phyloP scores from a whole-genome alignment of 2,329 filamentous ascomycete species.

The Microdochium bolleyi region DNA sequence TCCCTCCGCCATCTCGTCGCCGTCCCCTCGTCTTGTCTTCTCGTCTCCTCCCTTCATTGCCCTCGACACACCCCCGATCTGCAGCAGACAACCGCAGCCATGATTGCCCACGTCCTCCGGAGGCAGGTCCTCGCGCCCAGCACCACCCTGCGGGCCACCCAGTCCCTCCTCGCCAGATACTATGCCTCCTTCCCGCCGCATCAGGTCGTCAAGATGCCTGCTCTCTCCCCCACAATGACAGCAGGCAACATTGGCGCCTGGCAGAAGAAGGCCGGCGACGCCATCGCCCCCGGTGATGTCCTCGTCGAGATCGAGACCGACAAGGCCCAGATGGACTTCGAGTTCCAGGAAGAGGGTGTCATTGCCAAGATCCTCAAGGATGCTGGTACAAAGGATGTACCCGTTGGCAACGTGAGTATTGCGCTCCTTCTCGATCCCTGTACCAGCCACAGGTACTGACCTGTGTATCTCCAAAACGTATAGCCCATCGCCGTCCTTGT shows the following conservation, averaged over 20 bases:
- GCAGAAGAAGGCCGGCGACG: slow-evolving; percentile 95
- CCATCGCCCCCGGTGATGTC: slow-evolving; percentile 84
- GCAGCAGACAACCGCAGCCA: slow-evolving; percentile 15
- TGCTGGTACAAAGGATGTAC: slow-evolving; percentile 84
- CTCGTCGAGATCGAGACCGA: slow-evolving; percentile 98
- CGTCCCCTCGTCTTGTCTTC: slow-evolving; percentile 12
- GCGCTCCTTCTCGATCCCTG: slow-evolving; percentile 3
- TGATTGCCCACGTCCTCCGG: slow-evolving; percentile 57
- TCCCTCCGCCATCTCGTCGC: slow-evolving; percentile 7
- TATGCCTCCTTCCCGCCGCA: slow-evolving; percentile 88
- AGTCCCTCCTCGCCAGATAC: slow-evolving; percentile 51
- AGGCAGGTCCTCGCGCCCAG: slow-evolving; percentile 49
- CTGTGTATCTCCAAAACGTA: slow-evolving; percentile 1
- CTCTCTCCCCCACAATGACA: slow-evolving; percentile 95
- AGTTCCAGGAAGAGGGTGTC: slow-evolving; percentile 97
- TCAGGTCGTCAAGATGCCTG: slow-evolving; percentile 95
- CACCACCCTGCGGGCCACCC: slow-evolving; percentile 41
- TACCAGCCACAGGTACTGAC: slow-evolving; percentile 1
- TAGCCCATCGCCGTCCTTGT: slow-evolving; percentile 95
- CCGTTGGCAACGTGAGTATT: slow-evolving; percentile 80
- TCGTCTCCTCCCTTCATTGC: slow-evolving; percentile 8
- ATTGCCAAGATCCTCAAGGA: slow-evolving; percentile 92
- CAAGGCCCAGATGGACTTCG: slow-evolving; percentile 99
- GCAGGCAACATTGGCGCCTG: slow-evolving; percentile 92
- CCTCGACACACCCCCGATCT: slow-evolving; percentile 1